Evolutionary conservation across 371 early-diverging fungal species (phyloP).

Genomic region (Coelomomyces lativittatus): DNA sequence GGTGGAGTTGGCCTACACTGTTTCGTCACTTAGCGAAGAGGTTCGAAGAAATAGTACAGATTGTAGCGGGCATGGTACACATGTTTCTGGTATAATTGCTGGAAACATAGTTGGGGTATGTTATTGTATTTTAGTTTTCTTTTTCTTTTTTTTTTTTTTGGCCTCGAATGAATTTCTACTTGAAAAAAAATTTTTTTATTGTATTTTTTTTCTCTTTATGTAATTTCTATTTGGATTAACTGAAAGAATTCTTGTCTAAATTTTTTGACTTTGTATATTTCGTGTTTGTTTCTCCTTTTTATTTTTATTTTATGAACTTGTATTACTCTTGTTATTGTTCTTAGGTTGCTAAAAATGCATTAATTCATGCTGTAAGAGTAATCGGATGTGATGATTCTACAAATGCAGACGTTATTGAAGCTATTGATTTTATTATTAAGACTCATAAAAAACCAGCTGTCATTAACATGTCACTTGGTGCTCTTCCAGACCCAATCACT

Average conservation of each 20-base stretch:
- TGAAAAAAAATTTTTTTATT: not conserved
- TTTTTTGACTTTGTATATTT: too few species aligned
- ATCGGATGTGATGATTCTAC: constrained; percentile 4
- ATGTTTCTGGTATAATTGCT: constrained; percentile 18
- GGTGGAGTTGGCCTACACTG: not conserved
- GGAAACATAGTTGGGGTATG: constrained; percentile 17
- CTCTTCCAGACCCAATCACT: not conserved
- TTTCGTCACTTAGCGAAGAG: not conserved
- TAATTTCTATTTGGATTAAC: too few species aligned
- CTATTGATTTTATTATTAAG: constrained; percentile 3
- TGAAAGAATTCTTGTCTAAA: too few species aligned
- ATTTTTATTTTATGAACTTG: too few species aligned
- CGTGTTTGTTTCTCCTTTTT: too few species aligned
- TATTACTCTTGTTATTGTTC: too few species aligned
- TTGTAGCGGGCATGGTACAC: constrained; percentile 33
- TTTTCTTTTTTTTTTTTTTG: not conserved
- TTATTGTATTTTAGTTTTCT: constrained; percentile 7
- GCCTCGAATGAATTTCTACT: not conserved
- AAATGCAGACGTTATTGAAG: constrained; percentile 5
- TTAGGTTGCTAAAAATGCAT: too few species aligned
- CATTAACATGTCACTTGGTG: constrained; percentile 7
- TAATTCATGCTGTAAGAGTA: constrained; percentile 8
- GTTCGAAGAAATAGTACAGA: not conserved
- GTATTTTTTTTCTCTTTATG: too few species aligned
- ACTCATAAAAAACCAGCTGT: constrained; percentile 5